phyloP scores from a whole-genome alignment of 2,329 filamentous ascomycete genomes.

The Cordyceps fumosorosea region DNA sequence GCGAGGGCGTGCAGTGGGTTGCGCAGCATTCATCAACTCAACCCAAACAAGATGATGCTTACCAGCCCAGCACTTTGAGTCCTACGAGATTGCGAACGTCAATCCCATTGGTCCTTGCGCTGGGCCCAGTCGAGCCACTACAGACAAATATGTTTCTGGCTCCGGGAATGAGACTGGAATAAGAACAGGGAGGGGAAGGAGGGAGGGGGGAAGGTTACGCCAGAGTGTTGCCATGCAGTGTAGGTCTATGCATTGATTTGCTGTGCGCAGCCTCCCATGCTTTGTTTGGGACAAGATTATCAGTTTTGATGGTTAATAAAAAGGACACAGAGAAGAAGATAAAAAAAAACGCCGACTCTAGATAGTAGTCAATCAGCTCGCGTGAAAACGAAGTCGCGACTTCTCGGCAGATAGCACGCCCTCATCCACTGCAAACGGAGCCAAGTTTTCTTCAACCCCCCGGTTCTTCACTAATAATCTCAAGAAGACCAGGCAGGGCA shows the following conservation, averaged over 20 bases:
- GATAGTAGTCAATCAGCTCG: neutral
- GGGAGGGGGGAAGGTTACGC: no score
- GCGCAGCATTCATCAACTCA: no score
- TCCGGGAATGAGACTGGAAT: constrained; percentile 4
- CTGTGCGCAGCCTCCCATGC: neutral
- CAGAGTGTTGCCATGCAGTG: neutral
- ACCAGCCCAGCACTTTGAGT: no score
- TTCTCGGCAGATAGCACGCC: neutral
- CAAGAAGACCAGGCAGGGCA: neutral
- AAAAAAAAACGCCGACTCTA: neutral
- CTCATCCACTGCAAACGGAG: neutral
- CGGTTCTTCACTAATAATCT: no score
- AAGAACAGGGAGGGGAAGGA: neutral
- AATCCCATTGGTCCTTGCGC: neutral
- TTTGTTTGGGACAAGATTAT: neutral
- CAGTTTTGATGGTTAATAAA: neutral
- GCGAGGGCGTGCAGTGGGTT: no score
- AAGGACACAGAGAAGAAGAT: neutral
- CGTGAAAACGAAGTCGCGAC: neutral
- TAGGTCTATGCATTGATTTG: neutral
- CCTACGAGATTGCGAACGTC: no score
- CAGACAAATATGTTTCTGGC: neutral
- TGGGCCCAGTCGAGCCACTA: neutral
- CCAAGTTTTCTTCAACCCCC: no score
- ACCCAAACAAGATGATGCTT: no score